Evolutionary conservation across 768 basidiomycete species (phyloP).

Genomic region (Collybia sp.): DNA sequence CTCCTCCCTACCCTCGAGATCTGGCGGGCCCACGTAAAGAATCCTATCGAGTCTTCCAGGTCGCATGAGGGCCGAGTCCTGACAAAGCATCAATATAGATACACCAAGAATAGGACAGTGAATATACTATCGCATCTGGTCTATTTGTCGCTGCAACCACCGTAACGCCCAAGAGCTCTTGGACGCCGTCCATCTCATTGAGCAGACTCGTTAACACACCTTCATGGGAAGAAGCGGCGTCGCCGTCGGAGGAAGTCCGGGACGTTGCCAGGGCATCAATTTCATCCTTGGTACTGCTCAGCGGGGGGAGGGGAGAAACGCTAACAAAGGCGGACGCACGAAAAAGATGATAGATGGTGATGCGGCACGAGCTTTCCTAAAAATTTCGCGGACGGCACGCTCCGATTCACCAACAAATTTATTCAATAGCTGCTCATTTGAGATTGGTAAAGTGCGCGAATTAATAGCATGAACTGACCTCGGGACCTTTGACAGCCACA

Average conservation of each 20-base stretch:
- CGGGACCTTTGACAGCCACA: constrained; percentile 95
- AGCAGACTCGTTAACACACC: constrained; percentile 90
- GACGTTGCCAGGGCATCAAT: constrained; percentile 91
- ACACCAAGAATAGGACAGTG: background rate
- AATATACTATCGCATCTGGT: constrained; percentile 75
- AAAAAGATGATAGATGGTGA: constrained; percentile 97
- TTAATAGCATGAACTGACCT: constrained; percentile 46
- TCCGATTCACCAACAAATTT: constrained; percentile 99
- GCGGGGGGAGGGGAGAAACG: background rate
- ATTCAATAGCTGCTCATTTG: constrained; percentile 68
- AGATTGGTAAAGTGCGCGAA: constrained; percentile 4
- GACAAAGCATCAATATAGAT: constrained; percentile 2
- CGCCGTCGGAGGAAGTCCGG: constrained; percentile 56
- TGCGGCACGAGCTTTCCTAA: constrained; percentile 90
- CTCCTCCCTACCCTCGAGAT: constrained; percentile 72
- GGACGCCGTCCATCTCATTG: constrained; percentile 99
- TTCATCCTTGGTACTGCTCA: constrained; percentile 65
- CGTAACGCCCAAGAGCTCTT: constrained; percentile 92
- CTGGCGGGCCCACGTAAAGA: constrained; percentile 91
- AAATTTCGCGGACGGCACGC: constrained; percentile 90
- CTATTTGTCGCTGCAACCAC: constrained; percentile 95
- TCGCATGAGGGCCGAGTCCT: constrained; percentile 95
- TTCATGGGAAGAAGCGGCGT: constrained; percentile 59
- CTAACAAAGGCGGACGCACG: constrained; percentile 40
- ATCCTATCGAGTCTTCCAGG: constrained; percentile 94